phyloP scores from a whole-genome alignment of 306 rosid species.

The Cucumis melo region DNA sequence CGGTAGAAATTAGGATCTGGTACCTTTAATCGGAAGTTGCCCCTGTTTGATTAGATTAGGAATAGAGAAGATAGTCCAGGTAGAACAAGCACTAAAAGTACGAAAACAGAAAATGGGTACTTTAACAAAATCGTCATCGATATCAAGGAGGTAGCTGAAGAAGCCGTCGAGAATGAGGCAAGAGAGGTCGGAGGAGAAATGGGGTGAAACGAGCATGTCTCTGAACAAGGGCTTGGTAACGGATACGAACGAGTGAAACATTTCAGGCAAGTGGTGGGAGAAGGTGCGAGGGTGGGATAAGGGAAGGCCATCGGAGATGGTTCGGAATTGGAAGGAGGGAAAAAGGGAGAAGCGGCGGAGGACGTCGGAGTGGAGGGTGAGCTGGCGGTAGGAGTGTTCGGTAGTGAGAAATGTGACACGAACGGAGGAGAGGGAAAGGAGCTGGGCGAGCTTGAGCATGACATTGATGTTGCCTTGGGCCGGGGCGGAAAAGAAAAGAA shows the following conservation, averaged over 20 bases:
- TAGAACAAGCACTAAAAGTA: background rate
- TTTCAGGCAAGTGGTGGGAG: background rate
- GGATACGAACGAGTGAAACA: background rate
- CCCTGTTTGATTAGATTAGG: constrained; percentile 9
- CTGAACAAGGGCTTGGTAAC: background rate
- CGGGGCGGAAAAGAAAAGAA: constrained; percentile 9
- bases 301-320: constrained; percentile 17
- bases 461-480: constrained; percentile 14
- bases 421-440: constrained; percentile 11
- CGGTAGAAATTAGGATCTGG: background rate
- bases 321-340: constrained; percentile 1
- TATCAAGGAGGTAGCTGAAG: constrained; percentile 2
- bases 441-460: constrained; percentile 19
- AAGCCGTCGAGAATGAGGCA: constrained; percentile 12
- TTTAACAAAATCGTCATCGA: background rate
- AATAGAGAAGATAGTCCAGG: background rate
- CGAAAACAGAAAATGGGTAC: background rate
- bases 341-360: background rate
- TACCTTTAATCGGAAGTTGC: constrained; percentile 11
- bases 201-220: background rate
- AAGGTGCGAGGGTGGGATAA: background rate
- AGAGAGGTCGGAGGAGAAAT: background rate
- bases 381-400: constrained; percentile 4
- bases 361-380: background rate
- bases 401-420: constrained; percentile 22